Base-by-base conservation (phyloP, 2,329 filamentous ascomycete genomes). In the Blastomyces gilchristii region DNA sequence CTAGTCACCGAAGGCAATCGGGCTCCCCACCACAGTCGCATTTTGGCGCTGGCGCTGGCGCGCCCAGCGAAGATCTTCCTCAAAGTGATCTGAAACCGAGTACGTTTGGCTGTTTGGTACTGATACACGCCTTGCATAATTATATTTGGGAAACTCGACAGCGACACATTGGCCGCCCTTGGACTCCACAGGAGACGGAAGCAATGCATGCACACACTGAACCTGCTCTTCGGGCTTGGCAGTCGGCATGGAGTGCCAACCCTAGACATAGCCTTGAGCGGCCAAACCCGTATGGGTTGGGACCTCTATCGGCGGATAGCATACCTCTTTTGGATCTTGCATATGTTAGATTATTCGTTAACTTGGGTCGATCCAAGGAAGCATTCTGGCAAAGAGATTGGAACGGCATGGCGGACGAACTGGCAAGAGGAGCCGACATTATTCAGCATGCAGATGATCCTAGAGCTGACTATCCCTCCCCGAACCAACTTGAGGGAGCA, bases 111-210 rank as follows among this genome's bases (percentile, higher is more conserved):
- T 96, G 91, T 72, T 81, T 97, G 39, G 83, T 97, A 6, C 78
- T 99, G 66, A 97, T 97, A 73, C 93, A 96, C 72, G 92, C 94
- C 3, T 81, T 97, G 31, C 94, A 97, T 77, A 97, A 97, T 69
- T 97, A 96, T 75, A 97, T 97, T 54, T 97, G 94, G 94, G 93
- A 97, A 76, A 97, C 92, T 0, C 84, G 93, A 31, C 92, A 96
- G 75, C 83, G 91, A 61, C 92, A 97, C 69, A 87, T 92, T 69
- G 91, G 89, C 69, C 87, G 91, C 66, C 82, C 91, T 58, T 97
- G 93, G 93, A 96, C 91, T 1, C 85, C 87, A 43, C 88, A 93
- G 67, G 93, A 97, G 75, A 96, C 91, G 0, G 92, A 97, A 68
- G 91, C 91, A 67, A 96, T 97, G 91, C 92, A 97, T 73, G 85